Percentiles rank a stretch among this genome's conserved stretches.
Evolutionary conservation across 2,329 filamentous ascomycete species (phyloP).

Genomic region (Xylariales sp.): DNA sequence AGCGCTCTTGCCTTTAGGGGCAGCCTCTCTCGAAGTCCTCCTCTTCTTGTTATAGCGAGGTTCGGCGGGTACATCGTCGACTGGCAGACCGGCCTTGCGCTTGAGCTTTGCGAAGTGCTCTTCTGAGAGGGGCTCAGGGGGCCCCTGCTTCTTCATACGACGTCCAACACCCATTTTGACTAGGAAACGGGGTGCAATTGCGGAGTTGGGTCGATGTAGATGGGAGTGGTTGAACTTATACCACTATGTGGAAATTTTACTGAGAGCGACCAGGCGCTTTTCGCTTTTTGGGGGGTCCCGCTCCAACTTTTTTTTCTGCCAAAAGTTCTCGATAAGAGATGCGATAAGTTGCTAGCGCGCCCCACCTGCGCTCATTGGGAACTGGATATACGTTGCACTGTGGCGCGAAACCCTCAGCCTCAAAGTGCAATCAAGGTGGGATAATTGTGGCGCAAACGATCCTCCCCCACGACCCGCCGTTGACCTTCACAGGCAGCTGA

Average conservation of each 20-base stretch:
- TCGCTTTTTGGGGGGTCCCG: no score
- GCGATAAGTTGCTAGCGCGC: no score
- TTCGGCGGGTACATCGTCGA: conserved; percentile 50
- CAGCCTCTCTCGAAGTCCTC: conserved; percentile 27
- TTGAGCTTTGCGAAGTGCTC: conserved; percentile 74
- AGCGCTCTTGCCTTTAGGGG: conserved; percentile 28
- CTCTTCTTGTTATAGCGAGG: conserved; percentile 62
- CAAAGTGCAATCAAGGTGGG: conserved; percentile 1
- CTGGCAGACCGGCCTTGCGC: conserved; percentile 73
- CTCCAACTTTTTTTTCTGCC: no score
- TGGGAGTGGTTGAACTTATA: not conserved
- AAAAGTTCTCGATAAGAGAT: no score
- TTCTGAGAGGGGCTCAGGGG: conserved; percentile 78
- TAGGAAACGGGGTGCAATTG: not conserved
- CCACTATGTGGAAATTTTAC: no score
- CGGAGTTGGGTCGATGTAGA: not conserved
- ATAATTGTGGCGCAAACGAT: conserved; percentile 1
- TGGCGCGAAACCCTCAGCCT: no score
- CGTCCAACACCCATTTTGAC: conserved; percentile 79
- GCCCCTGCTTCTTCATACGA: conserved; percentile 90
- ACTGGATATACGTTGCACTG: no score
- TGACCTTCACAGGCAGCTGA: no score
- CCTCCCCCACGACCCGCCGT: no score
- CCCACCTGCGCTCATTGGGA: no score
- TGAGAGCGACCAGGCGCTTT: no score